Conservation (phyloP, 257 asterid species). For the Solanum lignicaule region DNA sequence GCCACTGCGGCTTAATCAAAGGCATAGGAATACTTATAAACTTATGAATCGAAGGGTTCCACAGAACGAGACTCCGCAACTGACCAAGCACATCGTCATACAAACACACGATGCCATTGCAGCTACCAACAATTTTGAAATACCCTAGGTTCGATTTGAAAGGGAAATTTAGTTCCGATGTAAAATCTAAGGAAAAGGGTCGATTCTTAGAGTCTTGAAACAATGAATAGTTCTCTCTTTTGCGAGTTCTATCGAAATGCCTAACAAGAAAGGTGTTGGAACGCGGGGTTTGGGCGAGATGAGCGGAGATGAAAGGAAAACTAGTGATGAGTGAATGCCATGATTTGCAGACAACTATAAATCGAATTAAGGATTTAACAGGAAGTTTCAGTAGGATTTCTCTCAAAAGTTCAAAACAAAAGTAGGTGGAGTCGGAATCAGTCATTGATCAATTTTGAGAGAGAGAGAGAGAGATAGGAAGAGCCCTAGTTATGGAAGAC, state of each 20-base stretch:
- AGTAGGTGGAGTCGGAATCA: no score
- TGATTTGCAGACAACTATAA: no score
- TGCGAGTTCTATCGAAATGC: slow-evolving; percentile 14
- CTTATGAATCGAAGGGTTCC: slow-evolving; percentile 48
- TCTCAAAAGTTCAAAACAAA: no score
- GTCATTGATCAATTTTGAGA: no score
- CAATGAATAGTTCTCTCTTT: slow-evolving; percentile 21
- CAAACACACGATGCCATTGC: slow-evolving; percentile 14
- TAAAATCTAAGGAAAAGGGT: slow-evolving; percentile 3
- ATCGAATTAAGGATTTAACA: no score
- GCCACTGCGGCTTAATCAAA: slow-evolving; percentile 8
- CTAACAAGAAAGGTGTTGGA: no score
- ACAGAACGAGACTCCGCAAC: slow-evolving; percentile 10
- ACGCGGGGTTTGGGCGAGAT: no score
- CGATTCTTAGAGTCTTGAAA: slow-evolving; percentile 1
- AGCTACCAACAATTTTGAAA: slow-evolving; percentile 41
- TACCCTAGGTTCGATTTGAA: slow-evolving; percentile 28
- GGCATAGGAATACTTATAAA: slow-evolving; percentile 22
- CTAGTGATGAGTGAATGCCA: no score
- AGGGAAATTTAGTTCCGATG: slow-evolving; percentile 23
- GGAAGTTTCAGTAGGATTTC: no score
- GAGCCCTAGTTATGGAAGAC: not conserved
- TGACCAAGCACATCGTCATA: slow-evolving; percentile 26
- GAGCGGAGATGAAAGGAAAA: no score
- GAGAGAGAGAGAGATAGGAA: not conserved